phyloP scores from a whole-genome alignment of 495 filamentous ascomycete species.

The Tetracladium marchalianum region DNA sequence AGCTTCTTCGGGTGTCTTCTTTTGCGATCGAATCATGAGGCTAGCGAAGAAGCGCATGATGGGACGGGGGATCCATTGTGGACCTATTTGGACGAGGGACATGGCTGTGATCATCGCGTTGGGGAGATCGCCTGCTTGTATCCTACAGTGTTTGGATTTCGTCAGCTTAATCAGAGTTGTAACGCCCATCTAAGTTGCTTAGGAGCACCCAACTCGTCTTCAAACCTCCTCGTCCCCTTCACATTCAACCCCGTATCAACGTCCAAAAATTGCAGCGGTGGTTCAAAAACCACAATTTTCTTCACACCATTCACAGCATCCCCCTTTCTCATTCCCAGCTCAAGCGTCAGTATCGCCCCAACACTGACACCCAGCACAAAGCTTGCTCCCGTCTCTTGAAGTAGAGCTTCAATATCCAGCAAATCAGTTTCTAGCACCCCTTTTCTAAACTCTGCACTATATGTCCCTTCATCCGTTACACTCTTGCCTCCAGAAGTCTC shows the following conservation, averaged over 20 bases:
- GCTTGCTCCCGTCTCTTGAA: conserved; percentile 1
- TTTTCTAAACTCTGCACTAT: neutral
- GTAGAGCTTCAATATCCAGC: conserved; percentile 2
- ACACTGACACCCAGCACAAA: conserved; percentile 5
- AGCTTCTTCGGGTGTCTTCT: neutral
- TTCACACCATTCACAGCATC: neutral
- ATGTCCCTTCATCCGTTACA: neutral
- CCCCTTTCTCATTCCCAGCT: neutral
- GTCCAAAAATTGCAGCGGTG: conserved; percentile 3
- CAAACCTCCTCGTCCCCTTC: neutral
- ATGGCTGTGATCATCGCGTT: conserved; percentile 6
- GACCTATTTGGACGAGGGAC: conserved; percentile 7
- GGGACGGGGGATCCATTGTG: conserved; percentile 8
- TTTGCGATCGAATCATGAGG: conserved; percentile 3
- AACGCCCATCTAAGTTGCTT: too few species aligned
- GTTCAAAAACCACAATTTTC: conserved; percentile 8
- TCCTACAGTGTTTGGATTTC: neutral
- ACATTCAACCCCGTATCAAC: neutral
- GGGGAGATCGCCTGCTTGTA: neutral
- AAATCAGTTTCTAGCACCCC: conserved; percentile 8
- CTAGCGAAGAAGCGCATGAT: conserved; percentile 5
- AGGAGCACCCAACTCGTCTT: neutral
- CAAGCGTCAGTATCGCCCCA: conserved; percentile 7
- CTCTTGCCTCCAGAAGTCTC: too few species aligned
- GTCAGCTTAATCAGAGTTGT: too few species aligned